These are phyloP conservation scores for Backusella mclennaniae DNA, from an alignment of 192 early-diverging fungal species.

Conservation along the genomic window DNA sequence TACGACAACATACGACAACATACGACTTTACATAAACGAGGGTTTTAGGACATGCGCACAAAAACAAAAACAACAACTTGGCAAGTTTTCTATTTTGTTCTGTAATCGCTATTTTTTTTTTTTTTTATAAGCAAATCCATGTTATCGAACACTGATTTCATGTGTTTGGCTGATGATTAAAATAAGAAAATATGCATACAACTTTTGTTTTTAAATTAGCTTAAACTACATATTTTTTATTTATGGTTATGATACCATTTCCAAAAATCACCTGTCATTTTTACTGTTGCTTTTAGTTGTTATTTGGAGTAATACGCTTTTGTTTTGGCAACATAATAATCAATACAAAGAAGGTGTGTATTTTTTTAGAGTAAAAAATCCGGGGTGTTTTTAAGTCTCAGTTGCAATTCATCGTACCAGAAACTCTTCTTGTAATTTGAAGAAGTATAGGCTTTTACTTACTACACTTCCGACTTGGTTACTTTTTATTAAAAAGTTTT, in stretches of 20 bases:
- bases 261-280: not conserved
- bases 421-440: too few species aligned
- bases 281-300: not conserved
- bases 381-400: not conserved
- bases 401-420: not conserved
- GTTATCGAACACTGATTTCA: not conserved
- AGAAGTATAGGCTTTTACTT: not conserved
- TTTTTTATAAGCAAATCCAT: not conserved
- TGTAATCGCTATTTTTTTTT: not conserved
- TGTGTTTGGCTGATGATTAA: not conserved
- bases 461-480: not conserved
- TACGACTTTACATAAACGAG: not conserved
- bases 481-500: not conserved
- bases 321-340: not conserved
- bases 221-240: not conserved
- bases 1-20: not conserved
- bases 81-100: not conserved
- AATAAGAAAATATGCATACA: not conserved
- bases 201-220: not conserved
- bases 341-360: not conserved
- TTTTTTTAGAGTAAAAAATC: not conserved
- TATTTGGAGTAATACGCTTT: not conserved
- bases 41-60: not conserved
- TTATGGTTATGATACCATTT: not conserved
- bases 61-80: not conserved